Evolutionary conservation across 106 monocot genomes (phyloP).

Genomic region (Dendrobium chrysotoxum): DNA sequence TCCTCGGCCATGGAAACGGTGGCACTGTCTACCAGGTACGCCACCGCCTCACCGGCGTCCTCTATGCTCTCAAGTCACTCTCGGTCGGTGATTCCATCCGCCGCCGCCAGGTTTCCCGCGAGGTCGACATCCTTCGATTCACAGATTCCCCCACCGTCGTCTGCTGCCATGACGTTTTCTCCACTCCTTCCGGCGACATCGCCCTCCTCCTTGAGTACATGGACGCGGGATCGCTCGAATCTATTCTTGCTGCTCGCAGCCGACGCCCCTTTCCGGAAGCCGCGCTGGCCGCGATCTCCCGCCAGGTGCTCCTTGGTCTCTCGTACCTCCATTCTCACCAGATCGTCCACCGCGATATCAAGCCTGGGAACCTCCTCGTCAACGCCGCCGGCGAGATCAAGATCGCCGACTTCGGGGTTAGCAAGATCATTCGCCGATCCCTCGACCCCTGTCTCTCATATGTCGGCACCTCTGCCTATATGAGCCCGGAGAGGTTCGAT

Average conservation of each 20-base stretch:
- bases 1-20: slow-evolving; percentile 70
- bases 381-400: slow-evolving; percentile 44
- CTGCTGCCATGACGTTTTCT: slow-evolving; percentile 20
- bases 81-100: slow-evolving; percentile 8
- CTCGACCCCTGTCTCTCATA: slow-evolving; percentile 46
- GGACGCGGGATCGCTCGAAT: slow-evolving; percentile 32
- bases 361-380: slow-evolving; percentile 39
- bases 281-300: slow-evolving; percentile 36
- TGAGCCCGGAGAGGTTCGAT: slow-evolving; percentile 78
- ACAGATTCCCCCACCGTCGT: slow-evolving; percentile 45
- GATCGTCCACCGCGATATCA: slow-evolving; percentile 42
- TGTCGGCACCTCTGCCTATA: slow-evolving; percentile 73
- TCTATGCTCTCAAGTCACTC: slow-evolving; percentile 62
- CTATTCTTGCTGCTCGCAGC: slow-evolving; percentile 7
- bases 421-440: slow-evolving; percentile 32
- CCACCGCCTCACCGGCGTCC: slow-evolving; percentile 27
- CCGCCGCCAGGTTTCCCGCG: slow-evolving; percentile 15
- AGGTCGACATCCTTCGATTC: slow-evolving; percentile 43
- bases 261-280: slow-evolving; percentile 20
- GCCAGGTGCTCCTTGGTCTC: slow-evolving; percentile 35
- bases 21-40: slow-evolving; percentile 75
- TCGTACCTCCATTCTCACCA: slow-evolving; percentile 45
- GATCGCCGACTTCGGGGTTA: slow-evolving; percentile 70
- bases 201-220: slow-evolving; percentile 41
- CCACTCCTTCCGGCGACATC: slow-evolving; percentile 26